phyloP scores from a whole-genome alignment of 345 rosid species.

The Hibiscus tridactylites region DNA sequence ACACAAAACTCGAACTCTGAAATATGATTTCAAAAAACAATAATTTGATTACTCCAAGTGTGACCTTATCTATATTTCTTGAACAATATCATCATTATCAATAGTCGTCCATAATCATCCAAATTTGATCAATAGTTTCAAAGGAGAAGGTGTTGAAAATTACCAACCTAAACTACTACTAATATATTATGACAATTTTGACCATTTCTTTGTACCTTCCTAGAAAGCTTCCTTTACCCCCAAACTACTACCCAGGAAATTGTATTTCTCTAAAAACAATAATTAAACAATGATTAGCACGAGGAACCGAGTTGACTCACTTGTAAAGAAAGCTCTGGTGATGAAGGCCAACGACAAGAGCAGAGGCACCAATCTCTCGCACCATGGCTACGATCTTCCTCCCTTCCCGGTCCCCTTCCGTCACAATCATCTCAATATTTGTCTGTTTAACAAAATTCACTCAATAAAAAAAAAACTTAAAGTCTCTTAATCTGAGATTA shows the following conservation, averaged over 20 bases:
- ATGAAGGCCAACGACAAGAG: constrained; percentile 85
- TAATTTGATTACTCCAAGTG: too few relatives aligned
- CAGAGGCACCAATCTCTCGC: constrained; percentile 74
- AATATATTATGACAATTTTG: too few relatives aligned
- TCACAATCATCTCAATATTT: constrained; percentile 36
- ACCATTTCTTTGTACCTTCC: neutral
- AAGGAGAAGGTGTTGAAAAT: too few relatives aligned
- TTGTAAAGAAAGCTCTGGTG: constrained; percentile 81
- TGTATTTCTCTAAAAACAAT: neutral
- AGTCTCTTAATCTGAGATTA: neutral
- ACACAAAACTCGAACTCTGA: too few relatives aligned
- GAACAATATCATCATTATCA: neutral
- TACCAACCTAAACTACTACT: too few relatives aligned
- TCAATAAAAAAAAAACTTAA: neutral
- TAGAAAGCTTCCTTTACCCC: neutral
- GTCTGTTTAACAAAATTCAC: constrained; percentile 39
- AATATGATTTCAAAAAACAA: too few relatives aligned
- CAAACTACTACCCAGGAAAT: neutral
- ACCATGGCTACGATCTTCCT: constrained; percentile 49
- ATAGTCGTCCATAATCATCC: neutral
- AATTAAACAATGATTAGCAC: neutral
- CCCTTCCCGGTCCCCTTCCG: constrained; percentile 81
- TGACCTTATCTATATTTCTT: neutral
- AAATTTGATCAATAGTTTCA: neutral
- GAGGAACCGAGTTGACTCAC: constrained; percentile 25